These are phyloP conservation scores for Cryptococcus floricola DNA, from an alignment of 1,284 basidiomycete species.

Conservation along the genomic window DNA sequence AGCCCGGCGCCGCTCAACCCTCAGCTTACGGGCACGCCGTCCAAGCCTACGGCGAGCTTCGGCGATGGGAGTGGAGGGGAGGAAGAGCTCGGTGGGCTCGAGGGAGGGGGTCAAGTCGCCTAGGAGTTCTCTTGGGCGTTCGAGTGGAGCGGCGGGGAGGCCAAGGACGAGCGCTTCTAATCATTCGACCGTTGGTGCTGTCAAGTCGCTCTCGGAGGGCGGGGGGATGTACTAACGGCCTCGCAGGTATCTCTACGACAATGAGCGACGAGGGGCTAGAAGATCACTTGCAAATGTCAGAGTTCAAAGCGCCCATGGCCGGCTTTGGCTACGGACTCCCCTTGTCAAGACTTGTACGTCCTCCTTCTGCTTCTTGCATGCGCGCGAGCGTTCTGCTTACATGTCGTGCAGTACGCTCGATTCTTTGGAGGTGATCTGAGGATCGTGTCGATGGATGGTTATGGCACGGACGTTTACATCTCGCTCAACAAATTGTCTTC, in stretches of 20 bases:
- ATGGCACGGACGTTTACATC: slow-evolving; percentile 62
- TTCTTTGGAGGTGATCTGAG: slow-evolving; percentile 98
- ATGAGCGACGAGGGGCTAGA: slow-evolving; percentile 87
- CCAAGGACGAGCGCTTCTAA: background rate
- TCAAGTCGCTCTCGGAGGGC: background rate
- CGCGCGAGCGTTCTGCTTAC: background rate
- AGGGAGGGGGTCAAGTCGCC: background rate
- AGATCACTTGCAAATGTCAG: slow-evolving; percentile 79
- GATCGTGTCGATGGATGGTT: slow-evolving; percentile 96
- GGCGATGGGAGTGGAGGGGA: background rate
- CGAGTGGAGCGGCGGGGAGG: background rate
- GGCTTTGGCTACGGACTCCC: slow-evolving; percentile 91
- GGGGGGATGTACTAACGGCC: background rate
- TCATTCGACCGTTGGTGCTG: background rate
- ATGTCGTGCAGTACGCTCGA: slow-evolving; percentile 68
- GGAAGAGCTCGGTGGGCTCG: background rate
- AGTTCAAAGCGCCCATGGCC: slow-evolving; percentile 98
- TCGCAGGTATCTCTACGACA: slow-evolving; percentile 72
- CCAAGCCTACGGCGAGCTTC: slow-evolving; percentile 32
- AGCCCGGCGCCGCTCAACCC: slow-evolving; percentile 22
- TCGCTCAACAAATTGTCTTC: slow-evolving; percentile 46
- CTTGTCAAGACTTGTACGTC: slow-evolving; percentile 73
- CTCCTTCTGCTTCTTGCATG: background rate
- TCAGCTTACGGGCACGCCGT: slow-evolving; percentile 33
- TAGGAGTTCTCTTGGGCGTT: background rate